Evolutionary conservation across 805 yeast species (phyloP).

Genomic region (Schwanniomyces vanrijiae): DNA sequence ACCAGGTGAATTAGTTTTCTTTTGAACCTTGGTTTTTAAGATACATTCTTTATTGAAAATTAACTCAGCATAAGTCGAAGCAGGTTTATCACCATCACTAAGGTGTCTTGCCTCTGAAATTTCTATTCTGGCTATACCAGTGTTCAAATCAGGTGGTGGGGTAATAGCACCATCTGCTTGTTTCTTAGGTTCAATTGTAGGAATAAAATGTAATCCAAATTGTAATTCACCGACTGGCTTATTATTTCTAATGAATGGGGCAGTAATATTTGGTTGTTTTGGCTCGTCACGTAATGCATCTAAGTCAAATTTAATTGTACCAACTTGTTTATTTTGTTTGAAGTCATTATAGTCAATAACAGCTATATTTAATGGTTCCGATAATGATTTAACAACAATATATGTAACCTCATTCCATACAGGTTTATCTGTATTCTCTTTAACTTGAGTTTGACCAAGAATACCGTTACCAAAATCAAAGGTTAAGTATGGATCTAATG

Average conservation of each 20-base stretch:
- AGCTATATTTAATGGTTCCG: conserved; percentile 78
- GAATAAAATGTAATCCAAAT: conserved; percentile 73
- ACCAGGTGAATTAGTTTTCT: conserved; percentile 63
- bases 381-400: conserved; percentile 67
- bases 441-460: conserved; percentile 68
- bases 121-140: conserved; percentile 82
- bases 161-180: conserved; percentile 79
- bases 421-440: conserved; percentile 68
- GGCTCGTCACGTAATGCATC: conserved; percentile 59
- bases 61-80: conserved; percentile 69
- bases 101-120: conserved; percentile 62
- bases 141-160: conserved; percentile 89
- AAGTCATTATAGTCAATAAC: conserved; percentile 77
- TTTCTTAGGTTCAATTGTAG: conserved; percentile 62
- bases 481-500: conserved; percentile 87
- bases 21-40: conserved; percentile 55
- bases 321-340: conserved; percentile 78
- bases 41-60: conserved; percentile 61
- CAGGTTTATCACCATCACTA: conserved; percentile 40
- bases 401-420: conserved; percentile 80
- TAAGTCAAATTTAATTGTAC: conserved; percentile 72
- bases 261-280: conserved; percentile 47
- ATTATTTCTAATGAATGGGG: conserved; percentile 74
- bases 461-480: conserved; percentile 61
- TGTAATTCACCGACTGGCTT: conserved; percentile 75